These are phyloP conservation scores for Fusarium citri DNA, from an alignment of 2,329 filamentous ascomycete species.

Conservation along the genomic window DNA sequence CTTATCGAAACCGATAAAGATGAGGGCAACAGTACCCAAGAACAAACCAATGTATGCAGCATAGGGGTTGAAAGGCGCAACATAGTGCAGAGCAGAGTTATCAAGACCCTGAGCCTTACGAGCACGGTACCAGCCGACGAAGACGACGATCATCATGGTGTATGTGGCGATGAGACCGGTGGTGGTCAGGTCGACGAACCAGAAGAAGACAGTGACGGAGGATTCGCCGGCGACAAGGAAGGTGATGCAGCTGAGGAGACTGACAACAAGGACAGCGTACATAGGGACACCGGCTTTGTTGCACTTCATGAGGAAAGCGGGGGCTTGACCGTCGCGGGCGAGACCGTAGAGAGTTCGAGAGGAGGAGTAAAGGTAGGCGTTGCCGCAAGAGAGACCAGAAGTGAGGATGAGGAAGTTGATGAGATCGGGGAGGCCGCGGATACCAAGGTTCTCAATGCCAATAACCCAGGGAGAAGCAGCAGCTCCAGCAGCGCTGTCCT, in stretches of 20 bases:
- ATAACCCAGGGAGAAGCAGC: conserved; percentile 71
- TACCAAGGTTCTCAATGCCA: conserved; percentile 62
- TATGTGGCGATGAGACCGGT: conserved; percentile 69
- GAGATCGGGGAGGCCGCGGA: conserved; percentile 63
- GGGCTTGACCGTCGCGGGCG: conserved; percentile 59
- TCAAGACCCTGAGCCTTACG: conserved; percentile 61
- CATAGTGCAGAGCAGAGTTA: conserved; percentile 61
- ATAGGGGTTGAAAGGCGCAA: conserved; percentile 63
- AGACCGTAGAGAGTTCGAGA: conserved; percentile 61
- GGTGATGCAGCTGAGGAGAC: conserved; percentile 61
- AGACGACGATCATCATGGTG: conserved; percentile 56
- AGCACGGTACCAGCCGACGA: conserved; percentile 60
- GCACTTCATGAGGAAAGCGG: conserved; percentile 64
- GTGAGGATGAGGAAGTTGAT: conserved; percentile 73
- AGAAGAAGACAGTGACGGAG: conserved; percentile 62
- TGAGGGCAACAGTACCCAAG: conserved; percentile 60
- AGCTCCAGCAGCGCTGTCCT: conserved; percentile 65
- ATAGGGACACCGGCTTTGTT: conserved; percentile 70
- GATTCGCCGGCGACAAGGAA: conserved; percentile 62
- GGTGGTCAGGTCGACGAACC: conserved; percentile 66
- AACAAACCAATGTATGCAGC: conserved; percentile 61
- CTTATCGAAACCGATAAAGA: conserved; percentile 68
- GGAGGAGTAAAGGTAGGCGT: conserved; percentile 62
- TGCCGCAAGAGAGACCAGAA: conserved; percentile 56
- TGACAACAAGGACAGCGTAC: conserved; percentile 62